phyloP scores from a whole-genome alignment of 176 grass and related monocot species.

The Oryza glaberrima region DNA sequence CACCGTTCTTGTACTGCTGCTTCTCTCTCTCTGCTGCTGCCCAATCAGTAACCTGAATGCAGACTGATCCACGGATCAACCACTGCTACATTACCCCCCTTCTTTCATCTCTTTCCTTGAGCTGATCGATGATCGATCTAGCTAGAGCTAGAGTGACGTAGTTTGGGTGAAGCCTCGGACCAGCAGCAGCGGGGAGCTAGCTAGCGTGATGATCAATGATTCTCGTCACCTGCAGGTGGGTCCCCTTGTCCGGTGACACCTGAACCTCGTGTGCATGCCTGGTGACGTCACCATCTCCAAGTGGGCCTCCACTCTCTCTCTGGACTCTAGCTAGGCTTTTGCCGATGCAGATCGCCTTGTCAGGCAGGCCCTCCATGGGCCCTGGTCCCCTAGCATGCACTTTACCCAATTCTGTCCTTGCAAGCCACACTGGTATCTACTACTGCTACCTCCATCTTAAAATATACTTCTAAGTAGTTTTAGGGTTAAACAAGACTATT shows the following conservation, averaged over 20 bases:
- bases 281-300: background rate
- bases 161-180: background rate
- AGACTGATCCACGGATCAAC: background rate
- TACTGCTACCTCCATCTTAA: no score
- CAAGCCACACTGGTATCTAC: background rate
- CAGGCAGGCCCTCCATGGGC: background rate
- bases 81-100: background rate
- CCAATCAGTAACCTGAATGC: background rate
- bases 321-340: background rate
- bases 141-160: background rate
- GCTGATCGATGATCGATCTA: no score
- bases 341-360: conserved; percentile 9
- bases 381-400: background rate
- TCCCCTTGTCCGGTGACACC: conserved; percentile 22
- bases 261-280: conserved; percentile 22
- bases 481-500: no score
- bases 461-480: no score
- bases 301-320: background rate
- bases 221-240: background rate
- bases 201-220: conserved; percentile 1
- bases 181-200: background rate
- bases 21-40: background rate
- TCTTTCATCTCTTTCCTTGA: no score
- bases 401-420: background rate
- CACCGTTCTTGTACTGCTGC: background rate